Evolutionary conservation across 345 rosid species (phyloP).

Genomic region (Rubroshorea leprosula): DNA sequence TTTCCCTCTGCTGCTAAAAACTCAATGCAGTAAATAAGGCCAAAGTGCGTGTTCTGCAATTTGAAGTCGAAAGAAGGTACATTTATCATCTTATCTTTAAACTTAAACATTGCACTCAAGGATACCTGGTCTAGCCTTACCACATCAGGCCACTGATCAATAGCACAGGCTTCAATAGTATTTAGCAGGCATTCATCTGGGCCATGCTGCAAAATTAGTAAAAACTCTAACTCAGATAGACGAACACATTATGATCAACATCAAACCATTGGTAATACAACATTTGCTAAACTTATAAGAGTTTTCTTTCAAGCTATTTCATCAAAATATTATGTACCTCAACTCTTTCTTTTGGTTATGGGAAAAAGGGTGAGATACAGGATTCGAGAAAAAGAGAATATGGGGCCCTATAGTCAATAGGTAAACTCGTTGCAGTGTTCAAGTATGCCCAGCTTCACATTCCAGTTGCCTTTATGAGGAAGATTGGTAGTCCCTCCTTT

Average conservation of each 20-base stretch:
- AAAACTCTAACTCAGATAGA: background rate
- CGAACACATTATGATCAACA: background rate
- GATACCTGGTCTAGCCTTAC: constrained; percentile 12
- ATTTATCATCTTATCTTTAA: no score
- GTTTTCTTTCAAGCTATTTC: background rate
- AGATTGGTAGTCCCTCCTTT: no score
- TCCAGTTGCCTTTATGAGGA: background rate
- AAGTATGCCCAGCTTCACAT: constrained; percentile 9
- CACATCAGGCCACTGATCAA: constrained; percentile 24
- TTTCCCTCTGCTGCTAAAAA: constrained; percentile 28
- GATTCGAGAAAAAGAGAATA: constrained; percentile 8
- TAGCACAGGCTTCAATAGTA: constrained; percentile 35
- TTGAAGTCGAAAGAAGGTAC: background rate
- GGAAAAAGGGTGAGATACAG: no score
- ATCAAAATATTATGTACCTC: constrained; percentile 1
- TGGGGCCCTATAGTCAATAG: constrained; percentile 9
- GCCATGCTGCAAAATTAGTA: constrained; percentile 34
- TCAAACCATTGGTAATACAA: background rate
- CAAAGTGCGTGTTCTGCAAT: constrained; percentile 27
- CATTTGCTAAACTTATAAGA: background rate
- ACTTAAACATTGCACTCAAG: no score
- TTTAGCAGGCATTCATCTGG: constrained; percentile 34
- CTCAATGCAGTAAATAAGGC: constrained; percentile 35
- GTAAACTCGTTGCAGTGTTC: constrained; percentile 3
- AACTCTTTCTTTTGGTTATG: no score